Evolutionary conservation across 164 flowering plant genomes (phyloP), one percentile per base, ranked within the genome.

Genomic region (Hamamelis virginiana): DNA sequence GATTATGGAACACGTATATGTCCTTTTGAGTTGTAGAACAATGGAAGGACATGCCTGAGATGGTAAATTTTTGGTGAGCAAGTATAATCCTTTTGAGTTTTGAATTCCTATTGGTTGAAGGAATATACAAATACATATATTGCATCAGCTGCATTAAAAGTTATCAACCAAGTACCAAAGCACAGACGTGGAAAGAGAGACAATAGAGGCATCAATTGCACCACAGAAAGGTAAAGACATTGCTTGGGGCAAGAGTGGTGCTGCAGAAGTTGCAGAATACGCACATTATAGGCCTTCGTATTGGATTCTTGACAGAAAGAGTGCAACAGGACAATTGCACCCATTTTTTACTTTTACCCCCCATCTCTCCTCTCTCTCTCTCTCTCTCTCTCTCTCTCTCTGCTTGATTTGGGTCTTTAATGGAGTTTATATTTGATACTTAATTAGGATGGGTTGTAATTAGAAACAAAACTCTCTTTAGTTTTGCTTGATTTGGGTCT

Each of bases 181-280:
- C 62, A 52, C 21, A 56, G 58, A 14, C 55, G 63, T 15, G 22
- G 63, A 45, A 50, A 45, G 63, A 59, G 22, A 67, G 74, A 73
- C 58, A 74, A 62, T 47, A n/a, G 72, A 58, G 68, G 66, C 69
- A 71, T 74, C 78, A 62, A 77, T 69, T 74, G 74, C 74, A 72
- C 69, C 80, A 77, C 61, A n/a, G 74, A 72, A 77, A 79, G 72
- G 75, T 64, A 69, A 73, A 72, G 69, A 79, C 74, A 50, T 74
- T 77, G 69, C 72, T 72, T 72, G 74, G 72, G 70, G 71, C 62
- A 72, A 78, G 78, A 79, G 69, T 76, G 73, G 77, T 33, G 63
- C 41, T 75, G 59, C 70, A 59, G 69, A 53, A 19, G 12, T 45
- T 23, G 11, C 19, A 13, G 27, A 45, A 5, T 46, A 33, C 43